These are phyloP conservation scores for Neurospora sp. DNA, from an alignment of 495 filamentous ascomycete genomes.

Conservation along the genomic window DNA sequence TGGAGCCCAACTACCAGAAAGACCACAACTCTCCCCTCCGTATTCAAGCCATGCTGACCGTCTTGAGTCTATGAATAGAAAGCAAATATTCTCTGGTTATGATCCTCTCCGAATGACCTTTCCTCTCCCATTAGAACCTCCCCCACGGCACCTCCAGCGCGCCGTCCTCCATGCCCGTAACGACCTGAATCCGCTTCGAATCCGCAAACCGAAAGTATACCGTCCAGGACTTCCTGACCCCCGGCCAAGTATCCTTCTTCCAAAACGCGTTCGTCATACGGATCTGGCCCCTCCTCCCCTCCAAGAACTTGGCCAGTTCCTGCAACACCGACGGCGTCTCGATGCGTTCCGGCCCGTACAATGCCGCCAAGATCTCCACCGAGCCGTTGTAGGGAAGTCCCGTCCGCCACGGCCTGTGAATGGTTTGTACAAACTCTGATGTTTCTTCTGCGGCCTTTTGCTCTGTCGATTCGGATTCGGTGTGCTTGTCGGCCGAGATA, in stretches of 20 bases:
- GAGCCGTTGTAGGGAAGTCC: not conserved
- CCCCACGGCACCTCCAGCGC: conserved; percentile 20
- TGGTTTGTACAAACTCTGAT: not conserved
- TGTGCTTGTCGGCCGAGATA: not conserved
- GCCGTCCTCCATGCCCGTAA: conserved; percentile 21
- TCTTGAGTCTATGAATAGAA: not conserved
- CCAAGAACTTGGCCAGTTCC: conserved; percentile 13
- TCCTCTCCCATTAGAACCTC: not conserved
- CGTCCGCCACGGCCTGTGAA: conserved; percentile 7
- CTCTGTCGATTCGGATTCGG: not conserved
- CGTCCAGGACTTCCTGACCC: conserved; percentile 16
- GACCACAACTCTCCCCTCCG: not conserved
- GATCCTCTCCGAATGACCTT: not conserved
- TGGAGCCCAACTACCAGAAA: not conserved
- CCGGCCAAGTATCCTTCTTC: conserved; percentile 14
- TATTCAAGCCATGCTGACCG: not conserved
- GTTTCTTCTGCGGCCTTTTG: not conserved
- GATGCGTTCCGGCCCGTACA: conserved; percentile 15
- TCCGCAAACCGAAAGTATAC: conserved; percentile 17
- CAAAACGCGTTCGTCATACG: conserved; percentile 20
- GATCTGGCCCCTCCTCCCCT: conserved; percentile 16
- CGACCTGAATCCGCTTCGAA: conserved; percentile 14
- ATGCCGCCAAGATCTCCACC: conserved; percentile 16
- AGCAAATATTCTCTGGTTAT: not conserved
- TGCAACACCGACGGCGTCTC: conserved; percentile 14